Evolutionary conservation across 2,329 filamentous ascomycete genomes (phyloP).

Genomic region (Fusarium torreyae): DNA sequence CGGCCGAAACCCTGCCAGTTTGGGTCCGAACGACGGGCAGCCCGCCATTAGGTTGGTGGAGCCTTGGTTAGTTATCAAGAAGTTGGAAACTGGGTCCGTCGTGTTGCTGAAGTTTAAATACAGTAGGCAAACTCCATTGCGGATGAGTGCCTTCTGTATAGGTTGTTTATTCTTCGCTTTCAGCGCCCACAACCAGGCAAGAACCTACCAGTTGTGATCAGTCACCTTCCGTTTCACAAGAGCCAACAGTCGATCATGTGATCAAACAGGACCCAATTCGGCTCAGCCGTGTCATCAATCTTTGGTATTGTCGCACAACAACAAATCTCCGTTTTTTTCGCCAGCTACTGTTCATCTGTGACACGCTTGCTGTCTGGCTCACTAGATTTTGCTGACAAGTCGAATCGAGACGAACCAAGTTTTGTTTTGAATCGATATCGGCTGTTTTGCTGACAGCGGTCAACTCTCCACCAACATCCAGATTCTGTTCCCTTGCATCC

Average conservation of each 20-base stretch:
- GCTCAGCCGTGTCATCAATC: constrained; percentile 40
- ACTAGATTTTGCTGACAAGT: constrained; percentile 15
- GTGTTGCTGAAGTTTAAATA: constrained; percentile 13
- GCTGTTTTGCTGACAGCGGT: constrained; percentile 23
- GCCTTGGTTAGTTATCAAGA: constrained; percentile 25
- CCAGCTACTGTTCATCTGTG: constrained; percentile 20
- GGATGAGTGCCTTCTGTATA: constrained; percentile 10
- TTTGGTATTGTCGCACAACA: constrained; percentile 42
- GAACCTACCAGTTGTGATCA: constrained; percentile 34
- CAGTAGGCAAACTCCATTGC: constrained; percentile 24
- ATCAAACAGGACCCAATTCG: constrained; percentile 42
- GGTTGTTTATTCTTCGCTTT: constrained; percentile 19
- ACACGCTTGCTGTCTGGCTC: constrained; percentile 16
- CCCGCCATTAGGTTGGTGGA: constrained; percentile 22
- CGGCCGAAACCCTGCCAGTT: no score
- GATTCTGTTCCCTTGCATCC: constrained; percentile 38
- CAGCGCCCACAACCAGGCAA: constrained; percentile 1
- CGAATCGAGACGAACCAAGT: background rate
- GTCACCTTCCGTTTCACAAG: constrained; percentile 37
- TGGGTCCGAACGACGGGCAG: background rate
- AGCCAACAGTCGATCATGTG: constrained; percentile 48
- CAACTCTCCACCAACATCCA: constrained; percentile 21
- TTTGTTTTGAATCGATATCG: constrained; percentile 23
- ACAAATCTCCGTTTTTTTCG: constrained; percentile 14
- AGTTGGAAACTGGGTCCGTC: constrained; percentile 20